These are phyloP conservation scores for Pseudogymnoascus sp. DNA, from an alignment of 2,329 filamentous ascomycete genomes.

Conservation along the genomic window DNA sequence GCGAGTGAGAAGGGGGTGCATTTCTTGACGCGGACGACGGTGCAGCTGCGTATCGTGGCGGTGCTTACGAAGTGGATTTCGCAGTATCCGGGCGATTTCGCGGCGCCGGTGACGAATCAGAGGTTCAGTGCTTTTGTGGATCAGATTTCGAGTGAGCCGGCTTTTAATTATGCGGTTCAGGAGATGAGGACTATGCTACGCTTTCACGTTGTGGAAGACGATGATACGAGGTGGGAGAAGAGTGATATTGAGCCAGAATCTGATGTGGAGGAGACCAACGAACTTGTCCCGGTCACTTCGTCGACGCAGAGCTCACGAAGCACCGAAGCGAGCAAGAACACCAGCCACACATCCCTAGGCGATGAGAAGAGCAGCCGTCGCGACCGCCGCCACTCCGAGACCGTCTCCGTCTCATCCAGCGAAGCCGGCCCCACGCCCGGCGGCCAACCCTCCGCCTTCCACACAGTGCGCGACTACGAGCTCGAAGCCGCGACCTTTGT, in stretches of 20 bases:
- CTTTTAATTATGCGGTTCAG: constrained; percentile 76
- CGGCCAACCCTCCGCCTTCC: constrained; percentile 41
- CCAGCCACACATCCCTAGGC: constrained; percentile 43
- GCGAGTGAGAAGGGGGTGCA: constrained; percentile 58
- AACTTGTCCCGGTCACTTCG: constrained; percentile 14
- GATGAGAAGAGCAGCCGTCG: constrained; percentile 27
- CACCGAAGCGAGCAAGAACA: constrained; percentile 37
- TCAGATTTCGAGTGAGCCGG: constrained; percentile 65
- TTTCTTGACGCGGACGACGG: constrained; percentile 68
- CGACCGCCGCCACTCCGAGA: constrained; percentile 2
- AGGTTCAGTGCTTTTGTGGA: constrained; percentile 68
- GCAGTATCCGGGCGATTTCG: constrained; percentile 88
- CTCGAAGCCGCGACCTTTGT: constrained; percentile 66
- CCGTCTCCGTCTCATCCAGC: constrained; percentile 17
- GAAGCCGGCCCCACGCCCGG: constrained; percentile 23
- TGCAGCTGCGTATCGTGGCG: constrained; percentile 75
- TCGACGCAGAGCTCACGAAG: constrained; percentile 12
- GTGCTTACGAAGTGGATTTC: constrained; percentile 85
- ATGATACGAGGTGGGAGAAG: constrained; percentile 89
- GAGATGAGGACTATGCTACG: constrained; percentile 79
- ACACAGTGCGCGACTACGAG: constrained; percentile 71
- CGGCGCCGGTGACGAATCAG: constrained; percentile 63
- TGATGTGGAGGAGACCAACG: constrained; percentile 21
- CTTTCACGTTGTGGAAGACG: constrained; percentile 66
- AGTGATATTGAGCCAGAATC: constrained; percentile 53